Conservation (phyloP, 2,329 filamentous ascomycete species). For the Sclerotinia borealis region DNA sequence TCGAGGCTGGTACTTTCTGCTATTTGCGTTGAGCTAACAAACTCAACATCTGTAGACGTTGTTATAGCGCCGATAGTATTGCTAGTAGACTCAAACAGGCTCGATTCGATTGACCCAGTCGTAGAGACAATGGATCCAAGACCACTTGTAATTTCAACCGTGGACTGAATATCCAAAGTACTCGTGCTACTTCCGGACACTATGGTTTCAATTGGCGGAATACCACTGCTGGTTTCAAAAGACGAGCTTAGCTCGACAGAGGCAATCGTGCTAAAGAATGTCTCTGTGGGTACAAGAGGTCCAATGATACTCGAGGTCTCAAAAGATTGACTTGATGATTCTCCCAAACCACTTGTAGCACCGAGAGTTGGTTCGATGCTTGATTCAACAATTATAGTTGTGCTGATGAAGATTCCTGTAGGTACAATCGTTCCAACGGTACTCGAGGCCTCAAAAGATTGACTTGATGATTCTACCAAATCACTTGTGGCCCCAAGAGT, state of each 20-base stretch:
- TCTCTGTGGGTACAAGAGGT: no score
- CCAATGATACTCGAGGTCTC: no score
- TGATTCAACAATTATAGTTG: neutral
- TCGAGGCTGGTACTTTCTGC: neutral
- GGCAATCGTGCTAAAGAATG: no score
- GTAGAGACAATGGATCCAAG: neutral
- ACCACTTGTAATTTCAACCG: neutral
- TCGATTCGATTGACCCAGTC: neutral
- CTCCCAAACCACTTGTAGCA: no score
- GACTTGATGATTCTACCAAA: neutral
- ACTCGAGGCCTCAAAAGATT: neutral
- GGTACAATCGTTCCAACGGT: neutral
- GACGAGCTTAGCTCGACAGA: no score
- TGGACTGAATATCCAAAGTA: neutral
- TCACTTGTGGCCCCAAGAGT: neutral
- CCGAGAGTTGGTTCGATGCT: no score
- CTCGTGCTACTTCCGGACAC: neutral
- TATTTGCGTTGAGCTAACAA: neutral
- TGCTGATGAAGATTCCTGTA: neutral
- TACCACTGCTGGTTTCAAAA: neutral
- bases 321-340: no score
- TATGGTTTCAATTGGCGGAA: neutral
- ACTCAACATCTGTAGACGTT: neutral
- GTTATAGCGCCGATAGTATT: neutral
- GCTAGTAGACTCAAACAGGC: neutral